Percentiles rank a stretch among this genome's conserved stretches.
Conservation (phyloP, 352 stramenopile species). For the Pythium dissimile region DNA sequence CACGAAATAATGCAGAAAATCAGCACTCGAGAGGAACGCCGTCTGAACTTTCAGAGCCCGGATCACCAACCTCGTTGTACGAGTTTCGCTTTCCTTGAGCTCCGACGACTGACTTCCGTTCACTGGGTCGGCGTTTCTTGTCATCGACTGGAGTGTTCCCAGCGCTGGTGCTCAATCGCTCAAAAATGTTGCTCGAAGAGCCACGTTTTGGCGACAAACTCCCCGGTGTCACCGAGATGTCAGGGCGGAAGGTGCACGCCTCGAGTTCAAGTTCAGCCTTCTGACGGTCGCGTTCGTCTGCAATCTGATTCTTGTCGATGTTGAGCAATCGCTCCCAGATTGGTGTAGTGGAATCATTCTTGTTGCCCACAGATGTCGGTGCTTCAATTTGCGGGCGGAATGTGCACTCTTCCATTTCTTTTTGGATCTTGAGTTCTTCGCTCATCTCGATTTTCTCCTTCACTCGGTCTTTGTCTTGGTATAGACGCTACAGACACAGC, state of each 20-base stretch:
- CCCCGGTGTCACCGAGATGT: constrained; percentile 53
- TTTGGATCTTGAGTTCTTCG: constrained; percentile 62
- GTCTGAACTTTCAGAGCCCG: constrained; percentile 2
- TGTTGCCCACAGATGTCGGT: constrained; percentile 23
- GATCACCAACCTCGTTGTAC: constrained; percentile 31
- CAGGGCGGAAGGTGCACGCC: constrained; percentile 80
- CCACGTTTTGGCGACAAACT: constrained; percentile 35
- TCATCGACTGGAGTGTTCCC: constrained; percentile 25
- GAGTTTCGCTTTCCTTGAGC: constrained; percentile 23
- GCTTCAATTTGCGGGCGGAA: constrained; percentile 68
- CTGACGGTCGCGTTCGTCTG: constrained; percentile 72
- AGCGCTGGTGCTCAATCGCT: constrained; percentile 33
- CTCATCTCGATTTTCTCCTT: constrained; percentile 76
- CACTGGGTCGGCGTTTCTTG: constrained; percentile 28
- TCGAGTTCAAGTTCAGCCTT: constrained; percentile 70
- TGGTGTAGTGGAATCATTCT: constrained; percentile 35
- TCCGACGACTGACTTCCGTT: constrained; percentile 14
- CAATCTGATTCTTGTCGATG: constrained; percentile 76
- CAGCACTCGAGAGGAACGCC: constrained; percentile 14
- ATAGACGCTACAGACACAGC: constrained; percentile 53
- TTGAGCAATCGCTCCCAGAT: constrained; percentile 75
- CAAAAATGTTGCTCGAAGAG: constrained; percentile 39
- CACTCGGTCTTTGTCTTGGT: constrained; percentile 74
- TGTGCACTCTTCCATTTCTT: constrained; percentile 78
- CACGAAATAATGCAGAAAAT: constrained; percentile 13